Base-by-base conservation (phyloP, 1,284 basidiomycete species). In the Agaricales sp. region DNA sequence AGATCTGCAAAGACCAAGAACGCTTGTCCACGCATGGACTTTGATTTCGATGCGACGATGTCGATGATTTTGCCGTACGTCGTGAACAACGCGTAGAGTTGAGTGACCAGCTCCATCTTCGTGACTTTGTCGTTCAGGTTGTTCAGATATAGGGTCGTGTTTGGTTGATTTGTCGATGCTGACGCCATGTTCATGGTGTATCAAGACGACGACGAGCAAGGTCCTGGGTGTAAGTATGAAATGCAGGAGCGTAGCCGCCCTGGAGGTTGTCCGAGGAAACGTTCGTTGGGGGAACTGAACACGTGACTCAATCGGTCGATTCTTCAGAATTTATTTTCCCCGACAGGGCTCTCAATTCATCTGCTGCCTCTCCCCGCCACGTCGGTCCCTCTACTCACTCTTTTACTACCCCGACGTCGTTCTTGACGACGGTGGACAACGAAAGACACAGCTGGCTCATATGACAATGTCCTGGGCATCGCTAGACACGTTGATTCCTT, bases 1-100 rank as follows among this genome's bases (percentile, higher is more conserved):
- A 93, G 79, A 68, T 94, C 92, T 53, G 82, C 78, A 67, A 97
- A 99, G 54, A 96, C 93, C 58, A 99, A 79, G 65, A 97, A 99
- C 1, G 95, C 95, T 68, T 97, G 94, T 2, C 95, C 95, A 53
- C 89, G 80, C 82, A 93, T 93, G 61, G 84, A 87, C 49, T 78
- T 67, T 55, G 74, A 80, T 63, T 97, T 93, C 41, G 88, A 84
- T n/a, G 95, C 93, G 47, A 98, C 80, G 47, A 99, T 80, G 65
- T 99, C 95, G 67, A 98, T 78, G 44, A 99, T 74, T 61, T 84
- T 85, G 58, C 95, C 95, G 68, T 97, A 92, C 20, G 92, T 87
- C 12, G 84, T 85, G 72, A 99, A 99, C 48, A 99, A 80, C 21
- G 86, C 80, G 63, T 87, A 92, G 1, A 99, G 77, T 66, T 94